Evolutionary conservation across 1,139 yeast species (phyloP).

Genomic region (Hansenula anomala): DNA sequence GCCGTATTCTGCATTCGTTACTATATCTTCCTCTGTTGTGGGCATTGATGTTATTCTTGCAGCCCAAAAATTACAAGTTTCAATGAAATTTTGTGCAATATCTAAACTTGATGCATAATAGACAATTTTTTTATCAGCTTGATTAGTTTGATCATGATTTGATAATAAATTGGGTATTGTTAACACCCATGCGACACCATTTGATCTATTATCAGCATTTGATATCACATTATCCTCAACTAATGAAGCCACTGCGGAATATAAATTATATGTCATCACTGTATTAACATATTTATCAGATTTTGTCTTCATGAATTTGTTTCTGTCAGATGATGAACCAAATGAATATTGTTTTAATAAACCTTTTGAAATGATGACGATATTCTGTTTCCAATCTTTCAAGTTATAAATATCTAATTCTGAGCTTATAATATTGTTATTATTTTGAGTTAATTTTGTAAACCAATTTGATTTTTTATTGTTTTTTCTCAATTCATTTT

Average conservation of each 20-base stretch:
- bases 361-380: conserved; percentile 56
- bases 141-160: conserved; percentile 9
- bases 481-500: conserved; percentile 15
- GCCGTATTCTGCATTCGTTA: conserved; percentile 77
- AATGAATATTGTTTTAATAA: conserved; percentile 51
- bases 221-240: conserved; percentile 16
- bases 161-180: conserved; percentile 18
- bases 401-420: conserved; percentile 19
- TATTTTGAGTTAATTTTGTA: conserved; percentile 9
- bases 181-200: conserved; percentile 20
- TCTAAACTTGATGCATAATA: conserved; percentile 54
- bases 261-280: conserved; percentile 31
- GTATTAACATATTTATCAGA: conserved; percentile 20
- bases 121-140: conserved; percentile 17
- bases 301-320: conserved; percentile 34
- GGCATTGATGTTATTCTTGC: conserved; percentile 81
- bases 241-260: conserved; percentile 19
- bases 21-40: conserved; percentile 41
- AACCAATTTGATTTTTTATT: conserved; percentile 20
- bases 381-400: conserved; percentile 37
- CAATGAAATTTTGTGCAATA: conserved; percentile 66
- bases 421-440: conserved; percentile 10
- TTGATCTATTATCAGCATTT: conserved; percentile 13
- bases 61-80: conserved; percentile 88
- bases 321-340: conserved; percentile 28